Conservation (phyloP, 768 basidiomycete species). For the Pleurotus citrinopileatus region DNA sequence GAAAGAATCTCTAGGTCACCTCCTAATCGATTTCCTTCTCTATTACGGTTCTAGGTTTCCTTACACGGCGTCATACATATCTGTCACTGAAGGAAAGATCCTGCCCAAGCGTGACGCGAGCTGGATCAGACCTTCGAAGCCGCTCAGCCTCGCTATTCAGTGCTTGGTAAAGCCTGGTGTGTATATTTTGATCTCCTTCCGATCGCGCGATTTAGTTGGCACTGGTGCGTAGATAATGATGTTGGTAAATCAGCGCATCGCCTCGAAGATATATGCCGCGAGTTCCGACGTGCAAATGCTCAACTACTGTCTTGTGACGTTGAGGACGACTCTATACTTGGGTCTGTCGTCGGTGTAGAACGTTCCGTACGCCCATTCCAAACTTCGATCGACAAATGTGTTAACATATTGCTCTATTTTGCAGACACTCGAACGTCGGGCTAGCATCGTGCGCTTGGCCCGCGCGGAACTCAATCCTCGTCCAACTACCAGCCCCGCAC, state of each 20-base stretch:
- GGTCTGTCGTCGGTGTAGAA: slow-evolving; percentile 23
- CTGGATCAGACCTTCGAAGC: slow-evolving; percentile 25
- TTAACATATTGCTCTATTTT: neutral
- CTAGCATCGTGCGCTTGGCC: slow-evolving; percentile 10
- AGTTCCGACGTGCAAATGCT: slow-evolving; percentile 32
- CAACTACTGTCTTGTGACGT: slow-evolving; percentile 18
- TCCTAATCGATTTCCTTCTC: slow-evolving; percentile 63
- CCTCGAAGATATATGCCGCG: slow-evolving; percentile 25
- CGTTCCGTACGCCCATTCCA: slow-evolving; percentile 17
- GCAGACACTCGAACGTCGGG: slow-evolving; percentile 13
- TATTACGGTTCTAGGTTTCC: slow-evolving; percentile 54
- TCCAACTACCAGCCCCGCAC: no score
- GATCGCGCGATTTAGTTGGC: neutral
- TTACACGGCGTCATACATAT: slow-evolving; percentile 38
- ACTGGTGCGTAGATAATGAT: slow-evolving; percentile 31
- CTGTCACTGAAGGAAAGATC: slow-evolving; percentile 29
- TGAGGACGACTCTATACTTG: slow-evolving; percentile 18
- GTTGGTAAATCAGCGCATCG: slow-evolving; percentile 32
- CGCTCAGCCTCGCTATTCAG: slow-evolving; percentile 33
- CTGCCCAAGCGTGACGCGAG: slow-evolving; percentile 31
- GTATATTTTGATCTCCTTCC: slow-evolving; percentile 22
- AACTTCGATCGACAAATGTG: neutral
- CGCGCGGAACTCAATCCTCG: slow-evolving; percentile 9
- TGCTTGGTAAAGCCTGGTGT: slow-evolving; percentile 40
- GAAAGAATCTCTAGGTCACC: slow-evolving; percentile 50